These are phyloP conservation scores for Annona cherimola DNA, from an alignment of 164 flowering plant genomes.

Conservation along the genomic window DNA sequence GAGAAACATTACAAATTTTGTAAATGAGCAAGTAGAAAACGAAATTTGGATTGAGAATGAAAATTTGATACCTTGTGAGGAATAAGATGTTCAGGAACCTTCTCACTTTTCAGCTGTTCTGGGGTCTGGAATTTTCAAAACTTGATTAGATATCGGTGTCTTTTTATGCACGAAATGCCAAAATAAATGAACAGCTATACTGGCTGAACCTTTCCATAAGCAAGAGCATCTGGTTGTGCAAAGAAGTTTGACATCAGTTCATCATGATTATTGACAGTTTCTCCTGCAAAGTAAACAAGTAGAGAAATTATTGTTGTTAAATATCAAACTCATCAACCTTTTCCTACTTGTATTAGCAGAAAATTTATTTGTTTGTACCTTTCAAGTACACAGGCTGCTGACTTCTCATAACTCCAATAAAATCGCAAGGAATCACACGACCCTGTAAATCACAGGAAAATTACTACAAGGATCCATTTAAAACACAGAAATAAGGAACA, in stretches of 20 bases:
- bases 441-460: constrained; percentile 51
- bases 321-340: not conserved
- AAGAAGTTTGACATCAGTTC: constrained; percentile 99
- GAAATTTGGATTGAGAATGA: constrained; percentile 6
- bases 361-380: constrained; percentile 36
- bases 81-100: constrained; percentile 70
- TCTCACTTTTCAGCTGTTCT: constrained; percentile 76
- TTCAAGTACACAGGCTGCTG: constrained; percentile 90
- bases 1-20: no score
- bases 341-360: no score
- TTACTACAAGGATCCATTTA: constrained; percentile 1
- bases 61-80: constrained; percentile 69
- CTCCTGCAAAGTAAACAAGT: constrained; percentile 49
- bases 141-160: constrained; percentile 6
- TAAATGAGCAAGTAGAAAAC: not conserved
- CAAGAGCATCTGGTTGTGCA: constrained; percentile 99
- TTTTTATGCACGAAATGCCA: not conserved
- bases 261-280: constrained; percentile 87
- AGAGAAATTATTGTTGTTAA: not conserved
- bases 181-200: not conserved
- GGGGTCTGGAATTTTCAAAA: constrained; percentile 46
- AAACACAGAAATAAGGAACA: not conserved
- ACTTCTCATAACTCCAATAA: constrained; percentile 83
- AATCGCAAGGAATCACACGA: constrained; percentile 95
- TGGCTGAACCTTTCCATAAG: constrained; percentile 81